Evolutionary conservation across 73 alveolate species (phyloP).

Genomic region (Paramecium sexaurelia): DNA sequence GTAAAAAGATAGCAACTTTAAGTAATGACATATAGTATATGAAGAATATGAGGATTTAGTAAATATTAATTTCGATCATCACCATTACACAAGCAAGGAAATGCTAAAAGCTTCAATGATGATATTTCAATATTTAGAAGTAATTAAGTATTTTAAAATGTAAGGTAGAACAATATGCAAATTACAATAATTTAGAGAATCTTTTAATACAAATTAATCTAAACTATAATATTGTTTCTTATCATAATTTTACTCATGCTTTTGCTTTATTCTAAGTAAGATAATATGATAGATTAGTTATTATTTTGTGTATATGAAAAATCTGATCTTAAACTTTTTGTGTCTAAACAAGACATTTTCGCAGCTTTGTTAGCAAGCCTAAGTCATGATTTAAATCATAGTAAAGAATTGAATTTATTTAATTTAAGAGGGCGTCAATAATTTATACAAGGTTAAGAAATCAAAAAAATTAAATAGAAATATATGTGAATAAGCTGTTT

Average conservation of each 20-base stretch:
- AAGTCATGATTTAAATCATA: slow-evolving; percentile 55
- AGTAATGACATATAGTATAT: not conserved
- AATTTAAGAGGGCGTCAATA: slow-evolving; percentile 56
- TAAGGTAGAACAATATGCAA: not conserved
- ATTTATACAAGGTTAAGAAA: slow-evolving; percentile 55
- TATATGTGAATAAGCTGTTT: slow-evolving; percentile 49
- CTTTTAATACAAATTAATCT: not conserved
- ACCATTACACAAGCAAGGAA: not conserved
- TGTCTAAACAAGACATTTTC: not conserved
- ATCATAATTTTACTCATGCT: slow-evolving; percentile 64
- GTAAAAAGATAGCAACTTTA: not conserved
- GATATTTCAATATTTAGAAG: not conserved
- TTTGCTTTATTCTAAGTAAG: slow-evolving; percentile 47
- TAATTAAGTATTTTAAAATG: not conserved
- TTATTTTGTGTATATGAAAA: slow-evolving; percentile 33
- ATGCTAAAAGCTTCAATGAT: not conserved
- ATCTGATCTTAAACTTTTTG: slow-evolving; percentile 29
- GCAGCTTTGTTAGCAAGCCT: slow-evolving; percentile 47
- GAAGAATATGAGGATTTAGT: not conserved
- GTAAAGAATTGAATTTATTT: not conserved
- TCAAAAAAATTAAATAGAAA: not conserved
- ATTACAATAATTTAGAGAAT: not conserved
- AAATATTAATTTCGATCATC: not conserved
- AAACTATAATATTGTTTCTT: slow-evolving; percentile 39
- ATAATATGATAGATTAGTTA: not conserved